phyloP scores from a whole-genome alignment of 2,329 filamentous ascomycete species.

The Sporothrix humicola region DNA sequence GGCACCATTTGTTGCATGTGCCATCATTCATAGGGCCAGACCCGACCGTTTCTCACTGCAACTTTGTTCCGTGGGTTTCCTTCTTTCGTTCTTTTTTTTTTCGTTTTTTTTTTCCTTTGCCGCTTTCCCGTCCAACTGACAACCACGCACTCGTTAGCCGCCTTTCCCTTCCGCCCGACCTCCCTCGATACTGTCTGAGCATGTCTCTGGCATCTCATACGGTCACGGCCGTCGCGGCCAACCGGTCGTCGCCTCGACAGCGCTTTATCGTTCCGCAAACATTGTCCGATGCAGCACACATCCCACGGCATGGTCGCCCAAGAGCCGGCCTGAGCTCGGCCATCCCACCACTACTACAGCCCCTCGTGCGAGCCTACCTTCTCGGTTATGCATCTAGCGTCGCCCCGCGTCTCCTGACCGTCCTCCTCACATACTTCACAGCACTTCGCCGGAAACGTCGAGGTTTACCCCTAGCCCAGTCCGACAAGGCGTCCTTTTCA shows the following conservation, averaged over 20 bases:
- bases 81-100: neutral
- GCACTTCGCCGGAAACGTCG: conserved; percentile 46
- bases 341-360: conserved; percentile 59
- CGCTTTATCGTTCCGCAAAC: neutral
- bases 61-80: neutral
- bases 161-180: neutral
- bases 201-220: conserved; percentile 13
- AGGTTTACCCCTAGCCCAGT: conserved; percentile 42
- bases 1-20: conserved; percentile 1
- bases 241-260: neutral
- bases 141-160: too few species aligned
- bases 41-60: neutral
- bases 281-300: neutral
- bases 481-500: conserved; percentile 22
- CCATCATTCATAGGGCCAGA: neutral
- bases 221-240: conserved; percentile 7
- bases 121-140: neutral
- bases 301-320: neutral
- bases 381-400: conserved; percentile 66
- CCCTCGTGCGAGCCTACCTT: conserved; percentile 64
- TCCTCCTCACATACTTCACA: conserved; percentile 58
- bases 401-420: conserved; percentile 60
- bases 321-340: conserved; percentile 38
- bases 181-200: neutral
- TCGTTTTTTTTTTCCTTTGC: neutral